Base-by-base conservation (phyloP, 805 yeast genomes). In the Dipodascopsis tothii region DNA sequence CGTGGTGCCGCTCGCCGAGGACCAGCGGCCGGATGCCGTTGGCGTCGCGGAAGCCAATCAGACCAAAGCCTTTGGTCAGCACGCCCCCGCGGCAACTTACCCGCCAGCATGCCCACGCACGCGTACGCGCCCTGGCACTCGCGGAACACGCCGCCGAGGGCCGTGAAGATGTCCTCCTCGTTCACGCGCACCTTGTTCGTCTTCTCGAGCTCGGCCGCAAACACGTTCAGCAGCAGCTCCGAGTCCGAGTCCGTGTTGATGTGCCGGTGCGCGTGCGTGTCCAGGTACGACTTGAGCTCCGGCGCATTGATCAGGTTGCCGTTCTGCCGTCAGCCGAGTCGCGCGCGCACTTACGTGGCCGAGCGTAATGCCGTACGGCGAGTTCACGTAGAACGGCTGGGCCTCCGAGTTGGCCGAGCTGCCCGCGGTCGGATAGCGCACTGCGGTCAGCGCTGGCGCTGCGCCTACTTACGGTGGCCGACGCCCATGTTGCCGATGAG, bases 361-460 rank as follows among this genome's bases (percentile, higher is more conserved):
- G 61, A 92, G 62, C 36, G 84, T 76, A 50, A 92, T 81, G 45
- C 98, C 98, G 60, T 87, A 92, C 2, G 98, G 98, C 35, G 95
- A 79, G 69, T 92, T 92, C 52, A 92, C 98, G 60, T 92, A 92
- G 61, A 92, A 92, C 3, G 98, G 98, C 69, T 92, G 98, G 3
- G 98, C 98, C 68, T 92, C 98, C 45, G 94, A 80, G 50, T 87
- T 90, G 37, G 97, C 90, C 55, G 85, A 77, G 3, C 95, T 82
- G 17, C 98, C 98, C 32, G 97, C 97, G 20, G 98, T 92, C 42
- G 98, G 98, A 62, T 92, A 92, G 56, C 98, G 77, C 60, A 92
- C 52, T 49, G 20, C 5, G 14, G 11, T 9, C 11, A 25, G 14
- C 14, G 9, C 17, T 19, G 39, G 7, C 6, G 14, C 16, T 3